A percentile compares a stretch with the other conserved stretches of the same genome.
These are phyloP conservation scores for Paramecium sonneborni DNA, from an alignment of 73 alveolate species.

Conservation along the genomic window DNA sequence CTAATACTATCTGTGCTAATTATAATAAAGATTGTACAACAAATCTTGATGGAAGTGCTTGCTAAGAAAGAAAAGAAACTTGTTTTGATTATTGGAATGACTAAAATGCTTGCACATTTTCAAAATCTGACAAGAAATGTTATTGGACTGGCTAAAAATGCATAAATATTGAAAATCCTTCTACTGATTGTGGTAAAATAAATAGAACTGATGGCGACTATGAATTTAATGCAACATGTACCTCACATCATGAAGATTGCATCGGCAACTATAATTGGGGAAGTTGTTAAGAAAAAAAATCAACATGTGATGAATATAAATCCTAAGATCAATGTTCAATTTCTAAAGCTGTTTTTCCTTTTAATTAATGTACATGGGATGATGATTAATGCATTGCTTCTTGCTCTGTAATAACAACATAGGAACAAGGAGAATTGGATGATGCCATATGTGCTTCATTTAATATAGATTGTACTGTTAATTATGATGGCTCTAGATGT, in stretches of 20 bases:
- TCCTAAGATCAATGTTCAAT: no score
- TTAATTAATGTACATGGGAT: no score
- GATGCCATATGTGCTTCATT: background rate
- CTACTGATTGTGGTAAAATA: background rate
- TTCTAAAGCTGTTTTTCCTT: no score
- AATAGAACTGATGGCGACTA: no score
- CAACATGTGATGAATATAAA: background rate
- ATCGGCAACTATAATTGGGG: background rate
- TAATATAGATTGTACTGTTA: background rate
- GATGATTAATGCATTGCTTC: no score
- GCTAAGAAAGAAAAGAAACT: background rate
- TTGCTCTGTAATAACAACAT: no score
- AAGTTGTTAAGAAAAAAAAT: background rate
- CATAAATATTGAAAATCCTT: background rate
- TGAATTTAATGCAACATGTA: background rate
- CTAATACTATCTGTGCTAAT: background rate
- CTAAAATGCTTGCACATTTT: background rate
- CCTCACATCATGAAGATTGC: background rate
- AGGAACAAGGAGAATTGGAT: no score
- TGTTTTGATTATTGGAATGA: background rate
- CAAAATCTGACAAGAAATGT: no score
- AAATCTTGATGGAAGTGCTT: background rate
- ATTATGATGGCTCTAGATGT: background rate
- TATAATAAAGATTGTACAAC: background rate
- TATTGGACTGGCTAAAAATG: background rate